Base-by-base conservation (phyloP, 441 rosid genomes). In the Omphalea diandra region DNA sequence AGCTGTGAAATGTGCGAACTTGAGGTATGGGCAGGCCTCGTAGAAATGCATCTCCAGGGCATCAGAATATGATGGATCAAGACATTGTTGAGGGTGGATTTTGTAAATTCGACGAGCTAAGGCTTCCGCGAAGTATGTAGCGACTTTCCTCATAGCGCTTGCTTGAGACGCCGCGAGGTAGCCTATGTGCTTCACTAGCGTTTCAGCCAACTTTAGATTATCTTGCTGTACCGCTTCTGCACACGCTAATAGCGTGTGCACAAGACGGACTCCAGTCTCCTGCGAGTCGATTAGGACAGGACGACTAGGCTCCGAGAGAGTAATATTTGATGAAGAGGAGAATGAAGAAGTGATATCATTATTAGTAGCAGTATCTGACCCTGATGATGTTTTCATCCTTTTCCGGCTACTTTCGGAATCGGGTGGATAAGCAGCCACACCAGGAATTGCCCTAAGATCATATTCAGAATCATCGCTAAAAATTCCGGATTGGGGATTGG, bases 1-100 rank as follows among this genome's bases (percentile, higher is more conserved):
- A n/a, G 98, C 96, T 0, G 94, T 90, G 81, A 93, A 93, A 40
- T 93, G 98, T 14, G 97, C 98, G 82, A 90, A 93, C 58, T 93
- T 93, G 32, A 93, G 89, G 63, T 93, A 91, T 0, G 98, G 97
- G 58, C 96, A 89, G 1, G 90, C 76, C 81, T 93, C 98, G 68
- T 93, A 93, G 79, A 93, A 93, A 78, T 93, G 97, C 89, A 84
- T 87, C 93, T 93, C 91, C 22, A 93, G 87, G 38, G 88, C 74
- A 63, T 93, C 91, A 43, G 87, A 75, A 68, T 78, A 77, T 8
- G 90, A 82, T 32, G 86, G 85, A 63, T 86, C 90, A 0, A 87
- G 82, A 4, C 76, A 63, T 60, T 69, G 79, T 62, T 63, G 80
- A 20, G 96, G 97, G 75, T 71, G 79, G 7, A 87, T 73, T 24